Evolutionary conservation across 2,329 filamentous ascomycete genomes (phyloP), one percentile per base, ranked within the genome.

Genomic region (Fusarium abutilonis): DNA sequence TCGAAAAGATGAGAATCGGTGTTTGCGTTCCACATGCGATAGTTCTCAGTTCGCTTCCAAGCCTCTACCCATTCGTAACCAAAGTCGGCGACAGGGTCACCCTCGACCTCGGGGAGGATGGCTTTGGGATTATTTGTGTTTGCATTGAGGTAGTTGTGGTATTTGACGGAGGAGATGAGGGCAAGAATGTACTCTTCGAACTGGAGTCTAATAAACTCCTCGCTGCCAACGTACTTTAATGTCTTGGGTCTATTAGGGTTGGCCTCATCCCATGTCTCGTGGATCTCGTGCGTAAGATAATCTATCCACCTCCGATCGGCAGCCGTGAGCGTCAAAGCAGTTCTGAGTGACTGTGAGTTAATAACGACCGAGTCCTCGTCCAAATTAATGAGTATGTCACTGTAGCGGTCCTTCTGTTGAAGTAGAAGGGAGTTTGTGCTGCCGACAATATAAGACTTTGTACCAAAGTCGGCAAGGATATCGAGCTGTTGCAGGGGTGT

Each of bases 261-360:
- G 5, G 87, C 81, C 38, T 97, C 92, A 73, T 99, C 95, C 95
- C 95, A 99, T 0, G 95, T 97, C 64, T 98, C 93, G 70, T 95
- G 91, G 19, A 99, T 92, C 35, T 93, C 91, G 70, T 97, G 92
- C 0, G 93, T 96, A 50, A 99, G 84, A 69, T 93, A 93, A 77
- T 99, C 95, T 67, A 99, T 97, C 94, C 95, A 99, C 54, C 95
- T 85, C 56, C 95, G 86, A 73, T 99, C 95, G 1, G 95, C 90
- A 9, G 88, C 88, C 0, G 95, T 95, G 3, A 99, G 85, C 1
- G 86, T 77, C 6, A 98, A 81, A 1, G 93, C 93, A 34, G 83
- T 79, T 44, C 90, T 88, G 13, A 99, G 82, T 6, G 92, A 91
- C 2, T 89, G 79, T 0, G 93, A 96, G 0, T 90, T 90, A 63